A percentile compares a stretch with the other conserved stretches of the same genome.
Evolutionary conservation across 306 rosid species (phyloP).

Genomic region (Lablab purpureus): DNA sequence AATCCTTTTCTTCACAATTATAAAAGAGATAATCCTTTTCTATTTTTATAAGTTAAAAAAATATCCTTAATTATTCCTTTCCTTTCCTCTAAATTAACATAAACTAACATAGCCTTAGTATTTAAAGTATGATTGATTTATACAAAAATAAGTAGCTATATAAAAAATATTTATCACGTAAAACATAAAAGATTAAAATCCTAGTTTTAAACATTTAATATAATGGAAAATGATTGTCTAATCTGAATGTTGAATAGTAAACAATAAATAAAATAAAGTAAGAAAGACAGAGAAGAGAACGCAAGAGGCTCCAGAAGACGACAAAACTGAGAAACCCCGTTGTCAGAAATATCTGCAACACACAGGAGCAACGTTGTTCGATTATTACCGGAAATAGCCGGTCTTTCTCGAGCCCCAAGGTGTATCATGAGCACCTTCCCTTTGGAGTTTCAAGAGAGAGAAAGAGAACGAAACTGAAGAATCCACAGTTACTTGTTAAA

Average conservation of each 20-base stretch:
- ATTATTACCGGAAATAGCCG: constrained; percentile 77
- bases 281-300: not conserved
- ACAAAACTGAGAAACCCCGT: constrained; percentile 51
- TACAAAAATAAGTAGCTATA: too few species aligned
- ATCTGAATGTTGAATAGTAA: not conserved
- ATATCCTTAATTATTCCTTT: too few species aligned
- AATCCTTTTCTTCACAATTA: too few species aligned
- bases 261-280: not conserved
- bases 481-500: not conserved
- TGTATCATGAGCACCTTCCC: constrained; percentile 22
- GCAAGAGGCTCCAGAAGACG: constrained; percentile 39
- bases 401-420: constrained; percentile 70
- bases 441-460: constrained; percentile 16
- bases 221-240: not conserved
- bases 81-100: too few species aligned
- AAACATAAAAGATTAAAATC: not conserved
- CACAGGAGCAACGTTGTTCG: constrained; percentile 50
- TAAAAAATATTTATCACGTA: too few species aligned
- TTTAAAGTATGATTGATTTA: too few species aligned
- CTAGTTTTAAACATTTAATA: not conserved
- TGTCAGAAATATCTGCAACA: constrained; percentile 72
- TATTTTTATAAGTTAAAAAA: too few species aligned
- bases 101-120: too few species aligned
- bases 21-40: too few species aligned
- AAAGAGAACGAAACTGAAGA: not conserved